Percentiles rank a stretch among this genome's conserved stretches.
Conservation (phyloP, 345 rosid species). For the Physaria fendleri region DNA sequence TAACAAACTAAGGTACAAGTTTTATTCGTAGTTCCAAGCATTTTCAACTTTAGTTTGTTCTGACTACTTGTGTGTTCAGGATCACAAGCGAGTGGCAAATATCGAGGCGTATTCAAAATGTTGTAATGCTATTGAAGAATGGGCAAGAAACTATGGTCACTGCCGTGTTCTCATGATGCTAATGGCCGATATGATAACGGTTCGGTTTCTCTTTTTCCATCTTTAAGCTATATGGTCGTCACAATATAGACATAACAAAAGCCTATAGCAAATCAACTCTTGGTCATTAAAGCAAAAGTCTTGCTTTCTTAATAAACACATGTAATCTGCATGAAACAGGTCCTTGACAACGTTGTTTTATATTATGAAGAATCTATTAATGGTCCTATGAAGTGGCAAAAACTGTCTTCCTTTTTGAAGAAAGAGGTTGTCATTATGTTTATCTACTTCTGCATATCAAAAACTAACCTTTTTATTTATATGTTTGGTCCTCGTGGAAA, state of each 20-base stretch:
- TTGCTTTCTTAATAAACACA: slow-evolving; percentile 1
- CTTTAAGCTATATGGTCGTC: no score
- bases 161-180: slow-evolving; percentile 32
- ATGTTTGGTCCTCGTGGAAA: not conserved
- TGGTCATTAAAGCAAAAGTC: not conserved
- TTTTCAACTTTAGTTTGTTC: no score
- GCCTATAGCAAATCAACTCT: not conserved
- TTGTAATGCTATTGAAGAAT: slow-evolving; percentile 39
- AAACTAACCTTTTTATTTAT: not conserved
- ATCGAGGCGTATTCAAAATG: slow-evolving; percentile 39
- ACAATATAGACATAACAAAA: no score
- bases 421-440: slow-evolving; percentile 30
- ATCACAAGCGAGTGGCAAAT: slow-evolving; percentile 29
- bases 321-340: slow-evolving; percentile 30
- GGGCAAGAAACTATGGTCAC: slow-evolving; percentile 38
- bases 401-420: slow-evolving; percentile 34
- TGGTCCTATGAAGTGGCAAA: slow-evolving; percentile 48
- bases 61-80: slow-evolving; percentile 14
- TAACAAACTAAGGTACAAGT: no score
- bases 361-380: slow-evolving; percentile 39
- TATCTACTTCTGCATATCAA: not conserved
- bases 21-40: no score
- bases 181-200: slow-evolving; percentile 29
- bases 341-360: slow-evolving; percentile 34
- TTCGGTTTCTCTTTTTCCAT: not conserved